phyloP scores from a whole-genome alignment of 257 asterid genomes.

The Schizonepeta tenuifolia region DNA sequence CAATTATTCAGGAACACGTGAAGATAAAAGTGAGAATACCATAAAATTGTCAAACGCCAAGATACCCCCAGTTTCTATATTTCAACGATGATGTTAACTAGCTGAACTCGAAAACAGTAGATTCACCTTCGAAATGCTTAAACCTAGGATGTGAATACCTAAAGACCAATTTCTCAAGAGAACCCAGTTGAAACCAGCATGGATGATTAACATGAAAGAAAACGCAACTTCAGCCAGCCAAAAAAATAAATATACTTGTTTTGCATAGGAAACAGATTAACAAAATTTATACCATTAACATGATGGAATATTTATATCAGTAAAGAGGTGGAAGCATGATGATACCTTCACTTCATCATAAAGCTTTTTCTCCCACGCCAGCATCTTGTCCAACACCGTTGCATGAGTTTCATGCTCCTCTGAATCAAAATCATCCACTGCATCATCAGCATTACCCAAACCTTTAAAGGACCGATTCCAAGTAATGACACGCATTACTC shows the following conservation, averaged over 20 bases:
- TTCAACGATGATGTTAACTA: conserved; percentile 7
- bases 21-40: neutral
- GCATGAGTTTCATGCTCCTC: conserved; percentile 98
- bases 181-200: conserved; percentile 8
- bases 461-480: conserved; percentile 96
- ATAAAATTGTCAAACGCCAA: neutral
- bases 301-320: neutral
- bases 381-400: conserved; percentile 97
- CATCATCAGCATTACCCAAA: conserved; percentile 58
- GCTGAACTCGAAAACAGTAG: neutral
- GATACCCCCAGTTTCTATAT: neutral
- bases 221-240: neutral
- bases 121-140: neutral
- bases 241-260: neutral
- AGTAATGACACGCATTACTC: conserved; percentile 97
- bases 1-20: neutral
- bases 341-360: conserved; percentile 97
- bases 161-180: conserved; percentile 11
- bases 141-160: conserved; percentile 7
- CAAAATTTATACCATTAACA: neutral
- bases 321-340: conserved; percentile 16
- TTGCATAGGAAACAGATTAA: neutral
- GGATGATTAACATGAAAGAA: neutral
- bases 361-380: conserved; percentile 99
- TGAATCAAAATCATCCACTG: conserved; percentile 73